These are phyloP conservation scores for Fusarium denticulatum DNA, from an alignment of 2,329 filamentous ascomycete species.

Conservation along the genomic window DNA sequence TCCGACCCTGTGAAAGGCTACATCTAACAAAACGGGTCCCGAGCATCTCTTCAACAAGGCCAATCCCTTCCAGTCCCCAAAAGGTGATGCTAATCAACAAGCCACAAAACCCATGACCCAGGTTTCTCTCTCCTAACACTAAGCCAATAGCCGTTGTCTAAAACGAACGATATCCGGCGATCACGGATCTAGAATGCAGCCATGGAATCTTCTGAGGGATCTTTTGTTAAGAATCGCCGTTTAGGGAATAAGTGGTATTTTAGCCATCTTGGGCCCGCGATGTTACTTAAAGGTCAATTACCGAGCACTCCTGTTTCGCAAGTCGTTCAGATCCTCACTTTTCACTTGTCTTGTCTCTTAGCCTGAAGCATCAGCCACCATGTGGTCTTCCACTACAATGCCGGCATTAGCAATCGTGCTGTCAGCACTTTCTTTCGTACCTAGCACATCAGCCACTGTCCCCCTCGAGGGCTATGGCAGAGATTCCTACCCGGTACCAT, in stretches of 20 bases:
- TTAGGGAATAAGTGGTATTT: neutral
- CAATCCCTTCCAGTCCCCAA: neutral
- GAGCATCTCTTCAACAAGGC: neutral
- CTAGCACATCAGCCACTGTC: neutral
- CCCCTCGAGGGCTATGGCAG: slow-evolving; percentile 36
- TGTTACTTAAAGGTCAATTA: neutral
- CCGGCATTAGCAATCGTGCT: neutral
- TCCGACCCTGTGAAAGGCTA: neutral
- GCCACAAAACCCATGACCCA: neutral
- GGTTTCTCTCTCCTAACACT: neutral
- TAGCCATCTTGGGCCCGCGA: neutral
- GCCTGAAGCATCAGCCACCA: neutral
- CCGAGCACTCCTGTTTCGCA: fast-evolving
- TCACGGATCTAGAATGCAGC: neutral
- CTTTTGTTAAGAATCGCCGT: neutral
- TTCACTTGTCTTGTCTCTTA: fast-evolving
- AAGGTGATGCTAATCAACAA: neutral
- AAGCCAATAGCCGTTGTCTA: neutral
- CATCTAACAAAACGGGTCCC: neutral
- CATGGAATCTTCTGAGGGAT: neutral
- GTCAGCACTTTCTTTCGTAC: neutral
- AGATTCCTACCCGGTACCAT: slow-evolving; percentile 4
- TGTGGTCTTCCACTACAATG: neutral
- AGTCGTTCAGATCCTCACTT: too few relatives aligned
- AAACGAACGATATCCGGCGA: slow-evolving; percentile 1